phyloP scores from a whole-genome alignment of 164 flowering plant species.

The Chimonanthus salicifolius region DNA sequence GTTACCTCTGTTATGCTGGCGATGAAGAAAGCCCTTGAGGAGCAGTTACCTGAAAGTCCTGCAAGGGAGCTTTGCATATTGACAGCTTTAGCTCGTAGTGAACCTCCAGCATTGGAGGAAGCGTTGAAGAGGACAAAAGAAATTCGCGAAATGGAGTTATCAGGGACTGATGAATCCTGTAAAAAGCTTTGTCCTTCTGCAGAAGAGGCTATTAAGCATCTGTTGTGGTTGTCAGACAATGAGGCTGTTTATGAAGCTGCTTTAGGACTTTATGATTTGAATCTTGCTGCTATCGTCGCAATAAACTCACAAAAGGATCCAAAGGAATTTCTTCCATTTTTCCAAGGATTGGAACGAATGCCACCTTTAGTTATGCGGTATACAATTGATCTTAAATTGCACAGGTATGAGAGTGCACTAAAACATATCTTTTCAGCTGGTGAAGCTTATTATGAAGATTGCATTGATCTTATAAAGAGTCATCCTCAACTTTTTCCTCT shows the following conservation, averaged over 20 bases:
- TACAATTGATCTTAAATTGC: constrained; percentile 72
- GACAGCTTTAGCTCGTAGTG: constrained; percentile 88
- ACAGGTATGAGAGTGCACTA: constrained; percentile 75
- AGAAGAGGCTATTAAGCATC: constrained; percentile 93
- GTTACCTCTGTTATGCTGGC: constrained; percentile 62
- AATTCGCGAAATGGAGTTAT: constrained; percentile 74
- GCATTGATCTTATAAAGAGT: constrained; percentile 66
- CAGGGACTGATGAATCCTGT: constrained; percentile 32
- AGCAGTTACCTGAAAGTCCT: constrained; percentile 59
- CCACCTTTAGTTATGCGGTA: constrained; percentile 62
- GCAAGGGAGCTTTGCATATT: constrained; percentile 93
- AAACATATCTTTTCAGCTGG: constrained; percentile 76
- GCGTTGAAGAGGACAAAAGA: constrained; percentile 77
- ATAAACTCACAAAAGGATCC: constrained; percentile 90
- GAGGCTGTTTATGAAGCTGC: constrained; percentile 92
- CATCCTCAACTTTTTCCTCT: constrained; percentile 81
- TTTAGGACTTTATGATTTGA: constrained; percentile 89
- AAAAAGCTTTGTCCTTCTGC: constrained; percentile 65
- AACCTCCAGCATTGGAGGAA: constrained; percentile 89
- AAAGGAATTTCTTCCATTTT: constrained; percentile 94
- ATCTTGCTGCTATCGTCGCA: constrained; percentile 96
- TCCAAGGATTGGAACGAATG: constrained; percentile 71
- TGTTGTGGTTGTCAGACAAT: constrained; percentile 83
- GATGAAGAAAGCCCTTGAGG: constrained; percentile 76
- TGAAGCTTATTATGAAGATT: constrained; percentile 61